Percentiles rank a stretch among this genome's conserved stretches.
These are phyloP conservation scores for Salvia rosmarinus DNA, from an alignment of 257 asterid genomes.

Conservation along the genomic window DNA sequence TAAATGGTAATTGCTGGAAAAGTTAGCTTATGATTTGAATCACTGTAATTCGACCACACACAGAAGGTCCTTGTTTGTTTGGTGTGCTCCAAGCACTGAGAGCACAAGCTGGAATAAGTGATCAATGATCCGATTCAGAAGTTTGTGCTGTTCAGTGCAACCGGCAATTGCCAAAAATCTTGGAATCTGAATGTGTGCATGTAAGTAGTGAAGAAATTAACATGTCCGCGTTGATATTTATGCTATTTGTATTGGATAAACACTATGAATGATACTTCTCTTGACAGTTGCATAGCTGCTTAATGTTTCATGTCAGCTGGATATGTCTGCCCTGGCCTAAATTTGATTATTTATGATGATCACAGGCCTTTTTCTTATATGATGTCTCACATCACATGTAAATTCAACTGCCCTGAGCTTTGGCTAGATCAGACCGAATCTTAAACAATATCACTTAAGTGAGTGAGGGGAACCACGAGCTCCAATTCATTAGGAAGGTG, in stretches of 20 bases:
- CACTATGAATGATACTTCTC: no score
- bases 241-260: neutral
- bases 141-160: neutral
- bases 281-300: no score
- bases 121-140: neutral
- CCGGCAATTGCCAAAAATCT: neutral
- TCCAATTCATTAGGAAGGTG: no score
- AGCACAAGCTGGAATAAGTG: neutral
- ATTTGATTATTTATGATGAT: neutral
- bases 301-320: neutral
- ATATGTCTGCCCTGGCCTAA: neutral
- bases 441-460: no score
- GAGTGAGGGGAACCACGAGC: no score
- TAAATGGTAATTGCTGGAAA: neutral
- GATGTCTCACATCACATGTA: neutral
- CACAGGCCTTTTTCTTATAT: neutral
- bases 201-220: neutral
- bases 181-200: neutral
- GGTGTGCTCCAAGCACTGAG: neutral
- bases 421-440: no score
- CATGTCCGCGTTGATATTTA: neutral
- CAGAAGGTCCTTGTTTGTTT: neutral
- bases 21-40: neutral
- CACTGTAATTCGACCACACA: neutral
- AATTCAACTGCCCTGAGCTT: neutral